A percentile compares a stretch with the other conserved stretches of the same genome.
phyloP scores from a whole-genome alignment of 2,329 filamentous ascomycete species.

The Alternaria ventricosa region DNA sequence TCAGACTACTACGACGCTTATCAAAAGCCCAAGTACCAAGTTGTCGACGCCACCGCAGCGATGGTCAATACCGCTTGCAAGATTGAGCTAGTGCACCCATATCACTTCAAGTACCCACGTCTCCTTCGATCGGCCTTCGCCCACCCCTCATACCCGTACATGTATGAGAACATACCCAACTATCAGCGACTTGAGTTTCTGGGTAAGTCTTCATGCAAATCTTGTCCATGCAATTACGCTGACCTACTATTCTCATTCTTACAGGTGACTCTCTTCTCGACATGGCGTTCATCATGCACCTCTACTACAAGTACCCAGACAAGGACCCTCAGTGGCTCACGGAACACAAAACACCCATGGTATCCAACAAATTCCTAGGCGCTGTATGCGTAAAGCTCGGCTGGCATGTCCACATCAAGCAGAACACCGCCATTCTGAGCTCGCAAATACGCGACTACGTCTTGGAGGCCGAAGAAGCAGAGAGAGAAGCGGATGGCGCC shows the following conservation, averaged over 20 bases:
- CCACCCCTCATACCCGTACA: slow-evolving; percentile 80
- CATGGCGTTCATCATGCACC: slow-evolving; percentile 80
- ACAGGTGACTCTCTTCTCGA: slow-evolving; percentile 88
- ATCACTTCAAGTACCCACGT: slow-evolving; percentile 75
- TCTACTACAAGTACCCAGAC: slow-evolving; percentile 77
- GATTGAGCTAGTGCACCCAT: slow-evolving; percentile 66
- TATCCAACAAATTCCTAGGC: slow-evolving; percentile 91
- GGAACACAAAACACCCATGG: slow-evolving; percentile 99
- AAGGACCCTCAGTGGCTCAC: slow-evolving; percentile 96
- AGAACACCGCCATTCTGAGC: slow-evolving; percentile 58
- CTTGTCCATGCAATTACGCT: background rate
- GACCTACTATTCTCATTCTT: slow-evolving; percentile 72
- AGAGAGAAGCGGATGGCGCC: slow-evolving; percentile 57
- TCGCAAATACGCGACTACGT: slow-evolving; percentile 62
- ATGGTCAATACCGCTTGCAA: slow-evolving; percentile 72
- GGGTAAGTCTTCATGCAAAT: background rate
- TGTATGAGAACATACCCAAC: slow-evolving; percentile 79
- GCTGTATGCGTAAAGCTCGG: slow-evolving; percentile 79
- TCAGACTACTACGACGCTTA: slow-evolving; percentile 76
- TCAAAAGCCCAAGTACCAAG: slow-evolving; percentile 73
- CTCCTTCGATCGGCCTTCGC: slow-evolving; percentile 85
- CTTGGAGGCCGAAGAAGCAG: slow-evolving; percentile 62
- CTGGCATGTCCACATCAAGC: slow-evolving; percentile 75
- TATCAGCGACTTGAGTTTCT: slow-evolving; percentile 66
- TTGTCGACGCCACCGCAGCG: slow-evolving; percentile 64